A percentile compares a stretch with the other conserved stretches of the same genome.
phyloP scores from a whole-genome alignment of 1,284 basidiomycete genomes.

The Moniliophthora roreri region DNA sequence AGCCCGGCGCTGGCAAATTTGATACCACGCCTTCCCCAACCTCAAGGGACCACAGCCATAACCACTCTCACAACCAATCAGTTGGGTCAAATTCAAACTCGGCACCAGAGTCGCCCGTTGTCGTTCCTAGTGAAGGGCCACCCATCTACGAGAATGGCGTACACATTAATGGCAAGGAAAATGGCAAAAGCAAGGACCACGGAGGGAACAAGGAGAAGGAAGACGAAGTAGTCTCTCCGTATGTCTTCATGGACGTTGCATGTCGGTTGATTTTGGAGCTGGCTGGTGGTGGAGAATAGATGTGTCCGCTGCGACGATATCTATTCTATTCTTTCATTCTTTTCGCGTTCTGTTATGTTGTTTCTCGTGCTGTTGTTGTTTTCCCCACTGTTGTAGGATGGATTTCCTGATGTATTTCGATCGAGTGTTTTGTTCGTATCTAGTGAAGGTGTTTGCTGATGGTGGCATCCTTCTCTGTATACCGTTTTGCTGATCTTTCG shows the following conservation, averaged over 20 bases:
- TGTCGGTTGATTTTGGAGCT: conserved; percentile 80
- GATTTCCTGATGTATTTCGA: too few species aligned
- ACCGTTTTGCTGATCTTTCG: too few species aligned
- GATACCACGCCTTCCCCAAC: conserved; percentile 38
- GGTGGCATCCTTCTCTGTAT: too few species aligned
- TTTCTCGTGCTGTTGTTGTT: too few species aligned
- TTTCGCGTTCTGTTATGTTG: too few species aligned
- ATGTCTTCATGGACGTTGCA: conserved; percentile 96
- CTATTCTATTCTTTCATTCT: too few species aligned
- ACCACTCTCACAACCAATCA: background rate
- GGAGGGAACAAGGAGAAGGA: conserved; percentile 43
- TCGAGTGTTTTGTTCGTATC: too few species aligned
- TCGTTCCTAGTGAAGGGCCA: background rate
- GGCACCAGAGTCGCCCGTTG: background rate
- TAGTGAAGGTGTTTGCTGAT: too few species aligned
- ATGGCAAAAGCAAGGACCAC: conserved; percentile 48
- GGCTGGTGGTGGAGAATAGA: conserved; percentile 57
- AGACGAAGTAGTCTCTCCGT: conserved; percentile 88
- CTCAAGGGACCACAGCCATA: conserved; percentile 9
- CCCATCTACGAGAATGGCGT: conserved; percentile 22
- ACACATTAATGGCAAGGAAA: conserved; percentile 47
- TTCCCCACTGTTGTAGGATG: too few species aligned
- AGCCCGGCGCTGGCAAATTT: conserved; percentile 64
- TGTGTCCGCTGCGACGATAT: background rate
- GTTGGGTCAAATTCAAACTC: background rate